Conservation (phyloP, 257 asterid species). For the Solanum pinnatisectum region DNA sequence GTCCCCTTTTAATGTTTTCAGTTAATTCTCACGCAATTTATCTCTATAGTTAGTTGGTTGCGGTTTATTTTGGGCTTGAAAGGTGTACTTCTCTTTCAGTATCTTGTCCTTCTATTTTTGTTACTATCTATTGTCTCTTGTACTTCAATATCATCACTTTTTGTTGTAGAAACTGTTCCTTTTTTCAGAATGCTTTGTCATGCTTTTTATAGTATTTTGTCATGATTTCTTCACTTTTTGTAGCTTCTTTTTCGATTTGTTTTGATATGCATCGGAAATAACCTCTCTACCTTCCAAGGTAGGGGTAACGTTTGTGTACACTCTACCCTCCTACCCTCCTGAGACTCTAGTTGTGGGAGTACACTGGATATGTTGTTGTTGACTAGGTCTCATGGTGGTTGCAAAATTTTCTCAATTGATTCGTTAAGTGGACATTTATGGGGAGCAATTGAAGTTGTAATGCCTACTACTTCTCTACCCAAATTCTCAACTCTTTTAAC, state of each 20-base stretch:
- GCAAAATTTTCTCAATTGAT: background rate
- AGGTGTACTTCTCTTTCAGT: background rate
- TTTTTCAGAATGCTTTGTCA: background rate
- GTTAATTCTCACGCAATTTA: background rate
- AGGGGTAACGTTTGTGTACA: background rate
- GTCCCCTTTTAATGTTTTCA: background rate
- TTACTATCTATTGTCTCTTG: background rate
- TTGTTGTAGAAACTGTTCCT: background rate
- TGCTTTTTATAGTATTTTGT: background rate
- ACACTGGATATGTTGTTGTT: background rate
- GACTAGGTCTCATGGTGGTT: background rate
- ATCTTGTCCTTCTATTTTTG: background rate
- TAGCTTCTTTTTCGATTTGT: background rate
- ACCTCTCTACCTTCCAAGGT: background rate
- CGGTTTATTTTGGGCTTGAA: background rate
- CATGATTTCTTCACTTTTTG: background rate
- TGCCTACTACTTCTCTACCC: background rate
- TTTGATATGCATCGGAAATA: background rate
- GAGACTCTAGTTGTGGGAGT: background rate
- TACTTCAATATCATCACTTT: background rate
- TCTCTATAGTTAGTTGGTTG: background rate
- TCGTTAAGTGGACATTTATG: background rate
- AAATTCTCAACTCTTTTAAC: background rate
- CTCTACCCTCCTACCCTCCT: background rate
- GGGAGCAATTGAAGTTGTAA: background rate